Conservation (phyloP, 129 eudicot species). For the Helianthus tuberosus region DNA sequence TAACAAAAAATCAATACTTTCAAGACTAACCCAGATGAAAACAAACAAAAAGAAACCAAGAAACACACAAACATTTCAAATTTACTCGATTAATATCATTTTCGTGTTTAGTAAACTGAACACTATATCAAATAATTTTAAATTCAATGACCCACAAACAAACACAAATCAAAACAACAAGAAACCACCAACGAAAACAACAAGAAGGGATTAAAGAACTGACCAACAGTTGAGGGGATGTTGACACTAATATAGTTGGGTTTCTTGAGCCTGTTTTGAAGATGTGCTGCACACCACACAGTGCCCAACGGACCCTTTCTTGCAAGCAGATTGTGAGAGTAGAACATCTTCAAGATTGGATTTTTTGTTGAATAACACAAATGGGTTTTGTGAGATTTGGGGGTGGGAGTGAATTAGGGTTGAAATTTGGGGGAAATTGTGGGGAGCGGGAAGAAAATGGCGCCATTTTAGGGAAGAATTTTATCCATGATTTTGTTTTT, state of each 20-base stretch:
- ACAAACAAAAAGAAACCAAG: too few species aligned
- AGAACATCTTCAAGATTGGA: constrained; percentile 53
- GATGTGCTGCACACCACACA: constrained; percentile 96
- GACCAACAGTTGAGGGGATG: constrained; percentile 86
- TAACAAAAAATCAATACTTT: too few species aligned
- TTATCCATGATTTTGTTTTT: background rate
- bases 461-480: constrained; percentile 15
- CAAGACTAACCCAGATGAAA: too few species aligned
- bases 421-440: constrained; percentile 5
- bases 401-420: constrained; percentile 13
- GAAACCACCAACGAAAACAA: too few species aligned
- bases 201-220: too few species aligned
- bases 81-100: too few species aligned
- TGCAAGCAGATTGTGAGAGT: constrained; percentile 86
- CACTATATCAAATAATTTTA: too few species aligned
- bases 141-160: too few species aligned
- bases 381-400: background rate
- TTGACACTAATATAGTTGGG: constrained; percentile 68
- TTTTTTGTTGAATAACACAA: background rate
- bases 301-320: constrained; percentile 90
- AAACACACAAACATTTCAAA: too few species aligned
- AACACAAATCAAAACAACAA: too few species aligned
- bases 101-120: too few species aligned
- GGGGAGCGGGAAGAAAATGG: constrained; percentile 28
- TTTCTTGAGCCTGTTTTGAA: constrained; percentile 76